phyloP scores from a whole-genome alignment of 495 filamentous ascomycete genomes.

The Penicillium turbatum region DNA sequence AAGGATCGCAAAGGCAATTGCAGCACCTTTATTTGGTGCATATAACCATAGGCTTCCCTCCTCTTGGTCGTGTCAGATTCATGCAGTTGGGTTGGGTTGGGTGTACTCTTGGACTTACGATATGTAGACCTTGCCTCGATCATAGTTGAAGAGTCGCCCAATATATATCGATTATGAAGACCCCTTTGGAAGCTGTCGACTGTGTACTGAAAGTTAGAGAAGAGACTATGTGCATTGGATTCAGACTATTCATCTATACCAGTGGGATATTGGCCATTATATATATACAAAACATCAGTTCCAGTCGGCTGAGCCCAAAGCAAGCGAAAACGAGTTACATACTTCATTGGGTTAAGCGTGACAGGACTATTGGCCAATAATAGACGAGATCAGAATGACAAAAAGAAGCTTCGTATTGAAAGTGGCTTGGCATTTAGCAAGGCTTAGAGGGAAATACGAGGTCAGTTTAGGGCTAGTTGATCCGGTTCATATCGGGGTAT shows the following conservation, averaged over 20 bases:
- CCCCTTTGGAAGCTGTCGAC: not conserved
- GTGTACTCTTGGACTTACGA: slow-evolving; percentile 7
- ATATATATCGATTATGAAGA: not conserved
- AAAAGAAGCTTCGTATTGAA: slow-evolving; percentile 4
- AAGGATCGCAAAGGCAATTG: slow-evolving; percentile 62
- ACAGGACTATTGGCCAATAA: not conserved
- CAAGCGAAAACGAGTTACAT: slow-evolving; percentile 26
- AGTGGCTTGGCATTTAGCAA: not conserved
- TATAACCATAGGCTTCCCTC: slow-evolving; percentile 62
- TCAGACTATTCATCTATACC: not conserved
- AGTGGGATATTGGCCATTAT: not conserved
- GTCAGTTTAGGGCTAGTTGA: not conserved
- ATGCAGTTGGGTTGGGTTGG: not conserved
- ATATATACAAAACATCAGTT: not conserved
- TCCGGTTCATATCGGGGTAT: no score
- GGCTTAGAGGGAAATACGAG: slow-evolving; percentile 17
- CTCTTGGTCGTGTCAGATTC: slow-evolving; percentile 25
- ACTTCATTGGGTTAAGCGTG: slow-evolving; percentile 6
- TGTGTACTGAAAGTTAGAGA: not conserved
- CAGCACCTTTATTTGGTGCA: slow-evolving; percentile 68
- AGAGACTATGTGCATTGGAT: not conserved
- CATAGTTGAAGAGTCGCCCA: slow-evolving; percentile 7
- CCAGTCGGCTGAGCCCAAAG: not conserved
- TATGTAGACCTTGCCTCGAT: slow-evolving; percentile 16
- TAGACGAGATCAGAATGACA: not conserved